Conservation (phyloP, 345 rosid genomes). For the Citrus glauca region DNA sequence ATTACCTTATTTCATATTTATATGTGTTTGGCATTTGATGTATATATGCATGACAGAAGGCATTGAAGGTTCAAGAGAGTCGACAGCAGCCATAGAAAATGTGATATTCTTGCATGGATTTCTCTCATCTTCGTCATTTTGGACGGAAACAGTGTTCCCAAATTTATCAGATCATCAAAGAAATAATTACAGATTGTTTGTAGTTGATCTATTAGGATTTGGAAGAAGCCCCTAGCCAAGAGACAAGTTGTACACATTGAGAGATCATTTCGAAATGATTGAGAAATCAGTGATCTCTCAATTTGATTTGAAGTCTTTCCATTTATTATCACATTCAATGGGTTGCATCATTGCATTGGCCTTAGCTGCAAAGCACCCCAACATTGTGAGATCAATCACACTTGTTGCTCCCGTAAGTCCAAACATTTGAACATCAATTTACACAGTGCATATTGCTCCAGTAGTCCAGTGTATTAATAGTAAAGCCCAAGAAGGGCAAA, state of each 20-base stretch:
- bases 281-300: slow-evolving; percentile 52
- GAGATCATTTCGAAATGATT: slow-evolving; percentile 58
- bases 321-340: slow-evolving; percentile 80
- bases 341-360: slow-evolving; percentile 71
- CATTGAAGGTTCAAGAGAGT: slow-evolving; percentile 6
- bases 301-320: slow-evolving; percentile 48
- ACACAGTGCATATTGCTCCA: too few relatives aligned
- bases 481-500: too few relatives aligned
- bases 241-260: slow-evolving; percentile 46
- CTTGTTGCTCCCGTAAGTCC: slow-evolving; percentile 62
- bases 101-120: slow-evolving; percentile 76
- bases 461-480: too few relatives aligned
- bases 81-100: slow-evolving; percentile 28
- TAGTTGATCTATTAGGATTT: slow-evolving; percentile 70
- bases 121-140: slow-evolving; percentile 53
- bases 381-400: slow-evolving; percentile 46
- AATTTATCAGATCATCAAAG: slow-evolving; percentile 31
- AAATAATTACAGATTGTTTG: slow-evolving; percentile 41
- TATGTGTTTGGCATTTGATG: slow-evolving; percentile 4
- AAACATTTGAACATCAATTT: too few relatives aligned
- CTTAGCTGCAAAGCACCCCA: slow-evolving; percentile 54
- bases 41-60: too few relatives aligned
- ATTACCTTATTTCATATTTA: not conserved
- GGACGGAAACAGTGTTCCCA: slow-evolving; percentile 62
- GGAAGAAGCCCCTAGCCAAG: slow-evolving; percentile 78